phyloP scores from a whole-genome alignment of 345 rosid species.

The Rhodamnia rubescens region DNA sequence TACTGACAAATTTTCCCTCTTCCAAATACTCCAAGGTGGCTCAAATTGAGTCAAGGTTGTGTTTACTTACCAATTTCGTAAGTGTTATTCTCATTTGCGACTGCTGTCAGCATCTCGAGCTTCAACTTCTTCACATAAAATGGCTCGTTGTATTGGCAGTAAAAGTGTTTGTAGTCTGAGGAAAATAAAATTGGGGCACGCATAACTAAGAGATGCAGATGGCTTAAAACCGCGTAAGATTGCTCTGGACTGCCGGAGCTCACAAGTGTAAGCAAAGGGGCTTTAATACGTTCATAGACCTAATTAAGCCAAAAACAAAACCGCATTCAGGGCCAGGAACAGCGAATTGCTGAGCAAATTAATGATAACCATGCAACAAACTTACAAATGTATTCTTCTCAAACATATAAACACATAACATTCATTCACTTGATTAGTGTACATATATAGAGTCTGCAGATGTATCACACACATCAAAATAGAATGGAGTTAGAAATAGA shows the following conservation, averaged over 20 bases:
- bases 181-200: conserved; percentile 94
- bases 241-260: conserved; percentile 99
- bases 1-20: background rate
- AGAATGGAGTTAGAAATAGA: background rate
- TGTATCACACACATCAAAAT: background rate
- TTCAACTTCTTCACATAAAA: conserved; percentile 94
- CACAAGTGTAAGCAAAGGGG: conserved; percentile 88
- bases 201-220: conserved; percentile 93
- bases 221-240: conserved; percentile 92
- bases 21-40: background rate
- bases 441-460: background rate
- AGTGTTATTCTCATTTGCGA: conserved; percentile 95
- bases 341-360: background rate
- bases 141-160: conserved; percentile 96
- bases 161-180: conserved; percentile 87
- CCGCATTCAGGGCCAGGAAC: background rate
- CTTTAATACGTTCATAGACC: conserved; percentile 99
- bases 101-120: conserved; percentile 99
- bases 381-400: background rate
- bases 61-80: conserved; percentile 86
- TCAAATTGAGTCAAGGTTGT: background rate
- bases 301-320: conserved; percentile 16
- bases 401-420: background rate
- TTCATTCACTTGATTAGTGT: background rate
- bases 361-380: background rate